Evolutionary conservation across 495 filamentous ascomycete species (phyloP), one percentile per base, ranked within the genome.

Genomic region (Jackrogersella minutella): DNA sequence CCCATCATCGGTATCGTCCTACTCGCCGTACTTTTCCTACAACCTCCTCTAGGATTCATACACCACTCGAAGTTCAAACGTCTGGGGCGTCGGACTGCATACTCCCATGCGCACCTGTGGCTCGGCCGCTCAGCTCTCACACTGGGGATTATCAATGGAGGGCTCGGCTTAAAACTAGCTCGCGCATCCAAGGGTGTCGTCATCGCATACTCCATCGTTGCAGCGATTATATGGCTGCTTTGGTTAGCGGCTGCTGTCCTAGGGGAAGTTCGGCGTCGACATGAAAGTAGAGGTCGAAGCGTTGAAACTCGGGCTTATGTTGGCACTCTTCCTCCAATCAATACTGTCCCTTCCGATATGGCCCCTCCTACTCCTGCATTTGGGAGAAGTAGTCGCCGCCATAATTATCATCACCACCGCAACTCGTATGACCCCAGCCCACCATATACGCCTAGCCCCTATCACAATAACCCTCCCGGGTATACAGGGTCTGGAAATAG

Each of bases 141-240:
- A 0, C 75, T 90, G 3, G 90, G 87, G 1, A 84, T 91, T 43
- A 79, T 90, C 56, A 92, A 93, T 74, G 90, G 84, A 22, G 89
- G 85, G 0, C 74, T 91, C 11, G 90, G 90, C 0, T 78, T 91
- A 30, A 68, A 75, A 22, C 70, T 88, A 11, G 78, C 84, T 5
- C 71, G 72, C 16, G 76, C 69, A 2, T 50, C 60, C 10, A 30
- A 55, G 39, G 59, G 46, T 17, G 21, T 73, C 39, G 73, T 77
- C 69, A 61, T 70, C n/a, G 75, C 73, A 6, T 81, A 82, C 54
- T 64, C 74, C 36, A 69, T 72, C 52, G 62, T 78, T 5, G 70
- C 77, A 0, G 73, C 13, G n/a, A 11, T 74, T 28, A 72, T 76
- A 58, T 77, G 76, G 72, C 11, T 47, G 0, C 8, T 79, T 5